These are phyloP conservation scores for Tubosaeta sp. DNA, from an alignment of 768 basidiomycete genomes.

Conservation along the genomic window DNA sequence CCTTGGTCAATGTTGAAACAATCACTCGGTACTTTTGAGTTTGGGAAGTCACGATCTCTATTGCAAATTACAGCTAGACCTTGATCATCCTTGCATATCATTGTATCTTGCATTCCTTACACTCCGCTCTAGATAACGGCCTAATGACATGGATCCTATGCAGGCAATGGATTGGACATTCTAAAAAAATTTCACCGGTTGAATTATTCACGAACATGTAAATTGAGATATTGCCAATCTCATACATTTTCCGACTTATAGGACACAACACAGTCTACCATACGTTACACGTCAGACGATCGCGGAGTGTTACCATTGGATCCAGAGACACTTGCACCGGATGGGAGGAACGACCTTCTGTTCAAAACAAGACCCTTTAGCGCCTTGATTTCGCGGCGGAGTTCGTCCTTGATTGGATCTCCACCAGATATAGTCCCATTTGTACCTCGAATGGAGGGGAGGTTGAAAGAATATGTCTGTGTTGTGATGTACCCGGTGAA, in stretches of 20 bases:
- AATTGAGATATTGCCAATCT: neutral
- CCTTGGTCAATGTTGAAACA: conserved; percentile 36
- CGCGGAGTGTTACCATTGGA: conserved; percentile 1
- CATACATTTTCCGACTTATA: neutral
- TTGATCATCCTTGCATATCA: neutral
- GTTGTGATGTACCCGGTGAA: conserved; percentile 78
- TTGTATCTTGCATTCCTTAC: neutral
- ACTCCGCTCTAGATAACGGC: neutral
- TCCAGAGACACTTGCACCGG: conserved; percentile 2
- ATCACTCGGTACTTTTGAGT: neutral
- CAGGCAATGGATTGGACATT: neutral
- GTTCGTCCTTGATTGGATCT: conserved; percentile 50
- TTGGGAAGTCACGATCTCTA: neutral
- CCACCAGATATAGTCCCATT: conserved; percentile 16
- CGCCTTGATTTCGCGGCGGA: conserved; percentile 69
- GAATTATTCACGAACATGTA: neutral
- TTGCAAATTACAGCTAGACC: neutral
- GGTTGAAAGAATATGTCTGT: conserved; percentile 50
- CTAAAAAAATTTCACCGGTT: neutral
- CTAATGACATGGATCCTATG: neutral
- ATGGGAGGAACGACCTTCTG: conserved; percentile 41
- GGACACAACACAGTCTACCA: neutral
- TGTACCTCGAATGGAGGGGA: conserved; percentile 13
- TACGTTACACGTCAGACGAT: neutral
- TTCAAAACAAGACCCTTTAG: conserved; percentile 78